A percentile compares a stretch with the other conserved stretches of the same genome.
Conservation (phyloP, 2,329 filamentous ascomycete genomes). For the Diaporthe citri region DNA sequence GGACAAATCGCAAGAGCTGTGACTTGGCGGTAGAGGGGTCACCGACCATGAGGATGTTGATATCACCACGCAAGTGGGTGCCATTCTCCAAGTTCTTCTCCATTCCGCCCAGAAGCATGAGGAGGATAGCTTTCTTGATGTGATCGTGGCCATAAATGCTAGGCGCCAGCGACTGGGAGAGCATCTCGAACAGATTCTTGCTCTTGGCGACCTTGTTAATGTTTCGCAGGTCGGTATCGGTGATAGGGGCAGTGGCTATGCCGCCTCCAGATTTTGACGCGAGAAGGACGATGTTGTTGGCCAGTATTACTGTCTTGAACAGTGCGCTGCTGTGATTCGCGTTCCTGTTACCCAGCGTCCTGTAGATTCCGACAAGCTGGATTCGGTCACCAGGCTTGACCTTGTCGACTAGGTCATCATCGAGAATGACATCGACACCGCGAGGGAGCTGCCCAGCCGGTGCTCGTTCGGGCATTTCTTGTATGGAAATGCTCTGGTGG, state of each 20-base stretch:
- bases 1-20: slow-evolving; percentile 94
- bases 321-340: slow-evolving; percentile 90
- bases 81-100: slow-evolving; percentile 99
- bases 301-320: slow-evolving; percentile 93
- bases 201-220: slow-evolving; percentile 99
- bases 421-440: slow-evolving; percentile 94
- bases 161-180: slow-evolving; percentile 93
- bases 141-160: slow-evolving; percentile 98
- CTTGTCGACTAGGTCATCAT: slow-evolving; percentile 94
- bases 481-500: slow-evolving; percentile 97
- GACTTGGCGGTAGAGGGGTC: slow-evolving; percentile 99
- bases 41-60: slow-evolving; percentile 99
- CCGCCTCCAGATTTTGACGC: slow-evolving; percentile 97
- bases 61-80: slow-evolving; percentile 96
- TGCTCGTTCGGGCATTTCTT: slow-evolving; percentile 98
- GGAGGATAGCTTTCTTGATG: slow-evolving; percentile 96
- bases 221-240: slow-evolving; percentile 96
- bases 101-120: slow-evolving; percentile 95
- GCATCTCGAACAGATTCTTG: slow-evolving; percentile 89
- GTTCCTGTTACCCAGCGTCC: slow-evolving; percentile 94
- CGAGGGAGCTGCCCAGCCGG: slow-evolving; percentile 95
- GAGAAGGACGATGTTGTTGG: slow-evolving; percentile 94
- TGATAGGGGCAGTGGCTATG: slow-evolving; percentile 91
- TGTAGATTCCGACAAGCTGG: slow-evolving; percentile 95
- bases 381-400: slow-evolving; percentile 97